Evolutionary conservation across 495 filamentous ascomycete genomes (phyloP).

Genomic region (Xylaria castorea): DNA sequence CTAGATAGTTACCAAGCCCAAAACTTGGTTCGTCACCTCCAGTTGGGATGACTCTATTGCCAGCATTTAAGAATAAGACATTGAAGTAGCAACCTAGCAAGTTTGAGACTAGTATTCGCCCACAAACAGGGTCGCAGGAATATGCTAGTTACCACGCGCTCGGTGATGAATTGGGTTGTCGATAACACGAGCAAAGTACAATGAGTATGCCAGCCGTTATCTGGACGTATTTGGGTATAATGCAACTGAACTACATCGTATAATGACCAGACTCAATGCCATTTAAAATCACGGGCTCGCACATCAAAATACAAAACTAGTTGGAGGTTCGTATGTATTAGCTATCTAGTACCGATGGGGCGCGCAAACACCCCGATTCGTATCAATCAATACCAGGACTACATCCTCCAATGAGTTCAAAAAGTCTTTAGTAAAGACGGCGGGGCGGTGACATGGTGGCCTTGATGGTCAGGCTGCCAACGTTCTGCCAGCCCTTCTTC

Average conservation of each 20-base stretch:
- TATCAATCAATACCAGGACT: slow-evolving; percentile 32
- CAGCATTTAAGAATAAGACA: neutral
- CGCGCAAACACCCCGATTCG: slow-evolving; percentile 14
- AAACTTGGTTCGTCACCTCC: neutral
- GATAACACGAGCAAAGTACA: no score
- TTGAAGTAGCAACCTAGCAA: neutral
- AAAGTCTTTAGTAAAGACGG: slow-evolving; percentile 79
- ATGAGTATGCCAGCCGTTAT: neutral
- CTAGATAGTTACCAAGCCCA: neutral
- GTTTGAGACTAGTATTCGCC: neutral
- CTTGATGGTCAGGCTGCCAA: slow-evolving; percentile 98
- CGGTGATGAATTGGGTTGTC: neutral
- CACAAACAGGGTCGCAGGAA: neutral
- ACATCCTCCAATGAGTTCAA: slow-evolving; percentile 35
- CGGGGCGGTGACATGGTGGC: slow-evolving; percentile 98
- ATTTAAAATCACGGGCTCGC: neutral
- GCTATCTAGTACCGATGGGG: slow-evolving; percentile 33
- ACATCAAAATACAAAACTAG: neutral
- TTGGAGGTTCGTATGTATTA: slow-evolving; percentile 38
- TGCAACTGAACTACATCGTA: neutral
- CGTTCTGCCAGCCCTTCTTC: slow-evolving; percentile 99
- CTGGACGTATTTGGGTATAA: neutral
- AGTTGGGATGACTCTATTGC: neutral
- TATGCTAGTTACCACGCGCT: neutral
- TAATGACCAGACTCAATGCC: neutral